These are phyloP conservation scores for Didymosphaeria variabile DNA, from an alignment of 2,329 filamentous ascomycete genomes.

Conservation along the genomic window DNA sequence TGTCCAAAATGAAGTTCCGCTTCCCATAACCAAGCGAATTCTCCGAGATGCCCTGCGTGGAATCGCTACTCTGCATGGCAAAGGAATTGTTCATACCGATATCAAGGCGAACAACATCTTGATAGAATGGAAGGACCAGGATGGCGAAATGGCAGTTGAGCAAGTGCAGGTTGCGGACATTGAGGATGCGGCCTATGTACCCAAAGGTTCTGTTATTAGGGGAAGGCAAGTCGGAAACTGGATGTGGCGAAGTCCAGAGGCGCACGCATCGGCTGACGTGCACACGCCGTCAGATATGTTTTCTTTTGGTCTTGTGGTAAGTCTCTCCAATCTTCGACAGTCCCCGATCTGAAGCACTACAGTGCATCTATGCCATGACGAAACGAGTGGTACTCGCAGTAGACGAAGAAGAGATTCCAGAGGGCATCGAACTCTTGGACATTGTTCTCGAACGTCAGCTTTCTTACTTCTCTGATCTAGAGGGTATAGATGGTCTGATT, in stretches of 20 bases:
- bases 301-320: constrained; percentile 54
- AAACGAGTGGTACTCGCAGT: constrained; percentile 47
- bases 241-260: constrained; percentile 57
- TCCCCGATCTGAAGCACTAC: constrained; percentile 23
- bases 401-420: constrained; percentile 43
- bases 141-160: constrained; percentile 32
- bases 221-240: constrained; percentile 52
- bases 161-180: constrained; percentile 53
- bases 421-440: constrained; percentile 47
- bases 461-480: constrained; percentile 59
- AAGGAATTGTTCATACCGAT: constrained; percentile 9
- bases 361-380: constrained; percentile 57
- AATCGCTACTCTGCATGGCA: constrained; percentile 4
- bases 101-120: constrained; percentile 38
- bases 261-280: constrained; percentile 50
- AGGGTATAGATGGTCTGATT: constrained; percentile 50
- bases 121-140: constrained; percentile 51
- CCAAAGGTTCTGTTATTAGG: constrained; percentile 46
- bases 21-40: neutral
- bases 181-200: constrained; percentile 52
- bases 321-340: constrained; percentile 22
- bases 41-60: constrained; percentile 1
- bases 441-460: constrained; percentile 57
- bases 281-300: constrained; percentile 54
- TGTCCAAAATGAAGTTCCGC: neutral